phyloP scores from a whole-genome alignment of 371 early-diverging fungal species.

The Zychaea mexicana region DNA sequence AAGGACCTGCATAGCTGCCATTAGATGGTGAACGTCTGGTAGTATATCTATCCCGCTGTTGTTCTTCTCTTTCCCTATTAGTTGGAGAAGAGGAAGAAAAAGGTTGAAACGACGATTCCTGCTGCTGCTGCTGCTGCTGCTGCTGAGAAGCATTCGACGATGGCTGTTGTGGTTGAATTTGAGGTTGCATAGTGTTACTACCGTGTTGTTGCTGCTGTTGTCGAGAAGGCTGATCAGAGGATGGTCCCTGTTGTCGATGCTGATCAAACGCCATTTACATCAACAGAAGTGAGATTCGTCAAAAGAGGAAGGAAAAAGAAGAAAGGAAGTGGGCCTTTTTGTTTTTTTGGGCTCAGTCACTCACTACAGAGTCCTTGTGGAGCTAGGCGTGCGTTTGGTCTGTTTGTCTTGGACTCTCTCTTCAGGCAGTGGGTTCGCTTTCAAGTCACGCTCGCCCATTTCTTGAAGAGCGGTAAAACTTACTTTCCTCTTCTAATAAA shows the following conservation, averaged over 20 bases:
- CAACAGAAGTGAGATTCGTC: neutral
- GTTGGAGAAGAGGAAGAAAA: neutral
- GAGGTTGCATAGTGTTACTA: neutral
- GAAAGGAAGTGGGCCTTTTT: neutral
- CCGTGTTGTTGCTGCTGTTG: neutral
- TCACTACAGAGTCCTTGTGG: too few species aligned
- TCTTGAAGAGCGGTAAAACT: too few species aligned
- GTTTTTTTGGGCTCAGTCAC: neutral
- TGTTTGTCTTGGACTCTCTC: too few species aligned
- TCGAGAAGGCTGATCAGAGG: constrained; percentile 13
- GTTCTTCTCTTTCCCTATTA: constrained; percentile 12
- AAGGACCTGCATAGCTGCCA: constrained; percentile 16
- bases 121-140: neutral
- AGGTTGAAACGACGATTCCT: neutral
- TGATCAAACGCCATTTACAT: constrained; percentile 38
- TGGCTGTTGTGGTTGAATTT: constrained; percentile 7
- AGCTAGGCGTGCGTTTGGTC: too few species aligned
- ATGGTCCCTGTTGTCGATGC: constrained; percentile 26
- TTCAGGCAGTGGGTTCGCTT: too few species aligned
- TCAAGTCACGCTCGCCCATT: too few species aligned
- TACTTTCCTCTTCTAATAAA: too few species aligned
- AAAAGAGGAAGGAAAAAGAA: neutral
- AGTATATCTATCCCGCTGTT: constrained; percentile 18
- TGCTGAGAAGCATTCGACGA: neutral
- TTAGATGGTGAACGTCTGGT: constrained; percentile 14